Base-by-base conservation (phyloP, 176 grass and related monocot genomes). In the Oryza glaberrima region DNA sequence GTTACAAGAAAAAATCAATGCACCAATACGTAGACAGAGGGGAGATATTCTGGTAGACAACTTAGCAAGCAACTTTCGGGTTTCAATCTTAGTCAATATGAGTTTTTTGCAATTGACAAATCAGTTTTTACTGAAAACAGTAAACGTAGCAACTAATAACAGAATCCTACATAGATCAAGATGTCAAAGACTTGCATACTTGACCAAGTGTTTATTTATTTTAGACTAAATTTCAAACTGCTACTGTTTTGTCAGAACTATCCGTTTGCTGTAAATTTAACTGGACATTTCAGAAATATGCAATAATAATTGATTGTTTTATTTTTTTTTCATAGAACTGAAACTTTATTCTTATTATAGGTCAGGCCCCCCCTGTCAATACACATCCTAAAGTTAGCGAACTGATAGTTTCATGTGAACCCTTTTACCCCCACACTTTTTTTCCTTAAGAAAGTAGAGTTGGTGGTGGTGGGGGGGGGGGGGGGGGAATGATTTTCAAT, bases 1-100 rank as follows among this genome's bases (percentile, higher is more conserved):
- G 47, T 81, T 54, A 77, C 20, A 77, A 67, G 32, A n/a, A 76
- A 28, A 82, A 58, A 41, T 45, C 10, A 60, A 86, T 61, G 40
- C 67, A 11, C 40, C 40, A 41, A 7, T 15, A 32, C 72, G 3
- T 58, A 7, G 66, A 72, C 14, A 68, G 7, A 52, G 41, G 8
- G 34, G 66, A 38, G 4, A 25, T 8, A 72, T 44, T 45, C 78
- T 19, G 65, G 14, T 34, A 73, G 4, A 19, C 46, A 10, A 36
- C 6, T 83, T 72, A 73, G 47, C 25, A 79, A 25, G 43, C 67
- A 77, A 83, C 22, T 69, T 44, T 74, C 26, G 20, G 23, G 56
- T 68, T 19, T 54, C 54, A 46, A 51, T 32, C 44, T 80, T 51
- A 65, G 36, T 35, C 25, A 52, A 17, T 30, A 44, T 13, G 9